Conservation (phyloP, 148 eudicot genomes). For the Nepenthes gracilis region DNA sequence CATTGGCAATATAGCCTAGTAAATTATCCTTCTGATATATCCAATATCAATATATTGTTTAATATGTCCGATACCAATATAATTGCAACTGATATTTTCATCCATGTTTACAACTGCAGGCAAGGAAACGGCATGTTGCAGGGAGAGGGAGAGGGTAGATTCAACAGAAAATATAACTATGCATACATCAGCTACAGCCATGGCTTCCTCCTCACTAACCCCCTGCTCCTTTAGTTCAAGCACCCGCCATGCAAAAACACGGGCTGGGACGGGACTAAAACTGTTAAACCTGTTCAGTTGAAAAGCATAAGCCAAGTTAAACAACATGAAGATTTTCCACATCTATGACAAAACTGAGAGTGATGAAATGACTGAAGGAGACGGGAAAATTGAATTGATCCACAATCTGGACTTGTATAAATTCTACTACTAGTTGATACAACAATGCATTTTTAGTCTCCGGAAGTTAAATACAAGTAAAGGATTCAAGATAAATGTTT, state of each 20-base stretch:
- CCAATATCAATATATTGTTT: too few species aligned
- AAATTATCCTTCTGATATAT: too few species aligned
- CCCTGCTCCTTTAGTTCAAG: conserved; percentile 82
- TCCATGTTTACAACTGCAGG: not conserved
- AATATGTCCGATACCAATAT: too few species aligned
- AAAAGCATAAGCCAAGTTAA: not conserved
- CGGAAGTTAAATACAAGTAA: not conserved
- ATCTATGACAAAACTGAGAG: not conserved
- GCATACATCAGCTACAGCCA: conserved; percentile 80
- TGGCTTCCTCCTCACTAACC: conserved; percentile 58
- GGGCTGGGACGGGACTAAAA: conserved; percentile 63
- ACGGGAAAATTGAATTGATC: not conserved
- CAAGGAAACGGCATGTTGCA: not conserved
- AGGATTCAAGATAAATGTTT: not conserved
- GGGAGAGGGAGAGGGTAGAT: not conserved
- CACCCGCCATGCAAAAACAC: conserved; percentile 62
- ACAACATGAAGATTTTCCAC: not conserved
- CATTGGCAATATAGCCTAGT: too few species aligned
- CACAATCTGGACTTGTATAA: not conserved
- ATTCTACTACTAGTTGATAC: not conserved
- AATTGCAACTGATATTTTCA: too few species aligned
- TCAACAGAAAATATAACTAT: not conserved
- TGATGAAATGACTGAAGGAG: not conserved
- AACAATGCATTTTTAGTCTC: not conserved
- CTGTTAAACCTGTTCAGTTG: conserved; percentile 53